Conservation (phyloP, 2,329 filamentous ascomycete species). For the Colletotrichum kahawae region DNA sequence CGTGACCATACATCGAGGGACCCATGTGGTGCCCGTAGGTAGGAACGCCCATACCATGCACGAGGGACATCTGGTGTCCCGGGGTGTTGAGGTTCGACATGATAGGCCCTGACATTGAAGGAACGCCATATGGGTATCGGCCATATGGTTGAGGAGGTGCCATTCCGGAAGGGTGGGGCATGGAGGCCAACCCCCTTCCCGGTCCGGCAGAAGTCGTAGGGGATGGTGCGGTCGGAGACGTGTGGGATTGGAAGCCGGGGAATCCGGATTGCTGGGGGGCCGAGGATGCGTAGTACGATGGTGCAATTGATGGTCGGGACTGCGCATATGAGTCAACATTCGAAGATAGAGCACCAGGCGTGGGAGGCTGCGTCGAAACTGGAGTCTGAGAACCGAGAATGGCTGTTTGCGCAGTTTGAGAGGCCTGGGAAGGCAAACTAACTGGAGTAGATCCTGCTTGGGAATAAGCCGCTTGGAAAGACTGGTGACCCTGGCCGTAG, state of each 20-base stretch:
- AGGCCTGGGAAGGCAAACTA: slow-evolving; percentile 34
- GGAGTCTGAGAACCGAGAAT: slow-evolving; percentile 56
- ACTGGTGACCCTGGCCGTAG: slow-evolving; percentile 69
- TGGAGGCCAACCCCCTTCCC: slow-evolving; percentile 42
- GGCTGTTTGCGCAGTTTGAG: slow-evolving; percentile 30
- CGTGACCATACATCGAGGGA: slow-evolving; percentile 64
- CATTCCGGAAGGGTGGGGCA: slow-evolving; percentile 31
- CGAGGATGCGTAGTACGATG: slow-evolving; percentile 63
- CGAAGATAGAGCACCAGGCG: slow-evolving; percentile 57
- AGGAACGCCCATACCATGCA: slow-evolving; percentile 61
- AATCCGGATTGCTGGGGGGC: slow-evolving; percentile 52
- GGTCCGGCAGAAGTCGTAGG: slow-evolving; percentile 41
- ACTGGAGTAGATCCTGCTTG: slow-evolving; percentile 41
- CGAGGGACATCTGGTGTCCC: slow-evolving; percentile 72
- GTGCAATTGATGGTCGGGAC: slow-evolving; percentile 60
- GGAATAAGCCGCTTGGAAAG: slow-evolving; percentile 66
- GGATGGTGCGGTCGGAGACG: slow-evolving; percentile 53
- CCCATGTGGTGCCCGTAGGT: slow-evolving; percentile 50
- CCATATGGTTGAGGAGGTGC: slow-evolving; percentile 57
- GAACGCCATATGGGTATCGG: slow-evolving; percentile 23
- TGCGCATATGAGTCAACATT: slow-evolving; percentile 59
- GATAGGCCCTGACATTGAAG: slow-evolving; percentile 65
- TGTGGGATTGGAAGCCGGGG: slow-evolving; percentile 42
- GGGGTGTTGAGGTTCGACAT: slow-evolving; percentile 82
- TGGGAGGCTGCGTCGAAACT: slow-evolving; percentile 45